A percentile compares a stretch with the other conserved stretches of the same genome.
Evolutionary conservation across 2,329 filamentous ascomycete species (phyloP).

Genomic region (Paramyrothecium roridum): DNA sequence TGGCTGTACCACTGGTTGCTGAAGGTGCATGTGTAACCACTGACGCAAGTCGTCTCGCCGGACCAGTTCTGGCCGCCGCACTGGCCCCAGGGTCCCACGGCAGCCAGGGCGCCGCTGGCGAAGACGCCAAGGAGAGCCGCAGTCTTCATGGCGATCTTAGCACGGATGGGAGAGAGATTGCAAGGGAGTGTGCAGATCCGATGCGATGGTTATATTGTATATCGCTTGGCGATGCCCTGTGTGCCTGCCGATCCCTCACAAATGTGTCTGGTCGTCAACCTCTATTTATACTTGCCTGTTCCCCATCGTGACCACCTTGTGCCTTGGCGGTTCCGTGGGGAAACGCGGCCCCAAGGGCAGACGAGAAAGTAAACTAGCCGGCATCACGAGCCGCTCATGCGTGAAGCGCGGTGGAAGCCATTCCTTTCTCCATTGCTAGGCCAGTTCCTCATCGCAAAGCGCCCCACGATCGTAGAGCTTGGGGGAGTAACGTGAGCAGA

Average conservation of each 20-base stretch:
- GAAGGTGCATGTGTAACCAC: conserved; percentile 33
- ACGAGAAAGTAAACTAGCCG: neutral
- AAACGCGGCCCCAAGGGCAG: neutral
- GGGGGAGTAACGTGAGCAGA: neutral
- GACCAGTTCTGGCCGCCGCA: conserved; percentile 38
- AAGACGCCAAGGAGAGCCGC: neutral
- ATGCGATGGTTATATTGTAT: no score
- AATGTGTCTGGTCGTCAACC: neutral
- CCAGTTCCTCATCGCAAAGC: neutral
- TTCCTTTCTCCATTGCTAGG: neutral
- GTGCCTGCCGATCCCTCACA: neutral
- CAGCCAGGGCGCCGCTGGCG: neutral
- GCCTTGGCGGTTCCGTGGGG: neutral
- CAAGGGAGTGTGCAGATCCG: neutral
- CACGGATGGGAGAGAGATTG: neutral
- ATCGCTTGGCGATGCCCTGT: neutral
- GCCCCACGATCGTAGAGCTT: neutral
- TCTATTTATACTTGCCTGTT: neutral
- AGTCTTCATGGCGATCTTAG: neutral
- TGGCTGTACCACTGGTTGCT: conserved; percentile 36
- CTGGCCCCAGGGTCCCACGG: conserved; percentile 17
- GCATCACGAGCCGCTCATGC: neutral
- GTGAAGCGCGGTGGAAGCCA: neutral
- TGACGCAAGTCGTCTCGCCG: conserved; percentile 37
- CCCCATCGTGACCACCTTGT: neutral